Conservation (phyloP, 129 eudicot species). For the Smallanthus sonchifolius region DNA sequence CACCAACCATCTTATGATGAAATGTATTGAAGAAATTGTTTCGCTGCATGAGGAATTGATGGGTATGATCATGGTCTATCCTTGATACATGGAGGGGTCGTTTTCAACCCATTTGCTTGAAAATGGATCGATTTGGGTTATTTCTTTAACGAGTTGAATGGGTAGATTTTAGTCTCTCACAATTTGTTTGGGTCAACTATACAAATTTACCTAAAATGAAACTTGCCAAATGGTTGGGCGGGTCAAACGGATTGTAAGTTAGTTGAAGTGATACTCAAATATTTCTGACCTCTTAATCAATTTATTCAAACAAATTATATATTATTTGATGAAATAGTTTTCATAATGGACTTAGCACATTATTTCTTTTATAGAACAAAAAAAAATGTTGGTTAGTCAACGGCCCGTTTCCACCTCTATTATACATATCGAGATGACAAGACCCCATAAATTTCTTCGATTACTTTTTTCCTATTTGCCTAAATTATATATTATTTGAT, state of each 20-base stretch:
- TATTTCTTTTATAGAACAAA: neutral
- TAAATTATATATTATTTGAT: too few relatives aligned
- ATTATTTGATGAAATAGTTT: neutral
- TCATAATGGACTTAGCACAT: neutral
- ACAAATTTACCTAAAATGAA: neutral
- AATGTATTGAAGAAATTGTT: neutral
- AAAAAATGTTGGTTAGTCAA: neutral
- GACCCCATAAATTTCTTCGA: neutral
- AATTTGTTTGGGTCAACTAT: too few relatives aligned
- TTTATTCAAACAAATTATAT: neutral
- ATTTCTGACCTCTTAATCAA: neutral
- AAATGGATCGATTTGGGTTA: neutral
- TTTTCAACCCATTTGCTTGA: neutral
- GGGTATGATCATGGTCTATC: constrained; percentile 5
- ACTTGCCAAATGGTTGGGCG: neutral
- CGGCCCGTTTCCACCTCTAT: neutral
- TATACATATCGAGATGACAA: neutral
- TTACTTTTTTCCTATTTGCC: neutral
- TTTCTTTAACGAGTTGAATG: too few relatives aligned
- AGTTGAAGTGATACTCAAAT: neutral
- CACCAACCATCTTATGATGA: neutral
- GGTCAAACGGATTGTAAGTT: neutral
- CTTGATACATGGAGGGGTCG: neutral
- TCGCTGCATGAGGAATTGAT: neutral
- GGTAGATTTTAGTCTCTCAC: neutral